phyloP scores from a whole-genome alignment of 2,329 filamentous ascomycete species.

The Escovopsis sp. region DNA sequence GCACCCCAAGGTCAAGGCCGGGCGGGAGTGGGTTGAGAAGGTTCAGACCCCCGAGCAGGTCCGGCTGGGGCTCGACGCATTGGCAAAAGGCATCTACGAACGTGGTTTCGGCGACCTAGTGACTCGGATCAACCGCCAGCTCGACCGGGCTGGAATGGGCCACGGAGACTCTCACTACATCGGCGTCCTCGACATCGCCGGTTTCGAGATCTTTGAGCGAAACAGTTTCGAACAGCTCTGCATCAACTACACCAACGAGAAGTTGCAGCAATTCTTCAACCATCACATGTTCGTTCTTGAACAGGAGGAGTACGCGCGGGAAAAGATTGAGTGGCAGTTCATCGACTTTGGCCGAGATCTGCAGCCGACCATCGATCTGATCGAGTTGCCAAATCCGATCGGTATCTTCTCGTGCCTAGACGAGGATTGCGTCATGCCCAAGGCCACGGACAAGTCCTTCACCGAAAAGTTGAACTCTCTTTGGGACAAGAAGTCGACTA shows the following conservation, averaged over 20 bases:
- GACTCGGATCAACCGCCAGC: conserved; percentile 74
- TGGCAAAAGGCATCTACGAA: conserved; percentile 96
- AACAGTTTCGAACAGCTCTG: conserved; percentile 99
- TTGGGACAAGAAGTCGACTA: conserved; percentile 91
- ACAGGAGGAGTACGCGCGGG: conserved; percentile 92
- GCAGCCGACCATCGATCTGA: conserved; percentile 94
- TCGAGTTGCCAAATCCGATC: conserved; percentile 90
- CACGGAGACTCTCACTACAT: conserved; percentile 91
- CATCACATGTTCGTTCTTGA: conserved; percentile 99
- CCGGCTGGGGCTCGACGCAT: conserved; percentile 71
- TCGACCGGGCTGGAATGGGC: conserved; percentile 72
- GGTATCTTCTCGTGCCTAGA: conserved; percentile 98
- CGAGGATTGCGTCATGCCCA: conserved; percentile 97
- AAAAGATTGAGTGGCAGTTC: conserved; percentile 99
- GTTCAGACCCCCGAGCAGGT: conserved; percentile 96
- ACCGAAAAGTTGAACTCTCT: conserved; percentile 94
- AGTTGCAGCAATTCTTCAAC: conserved; percentile 98
- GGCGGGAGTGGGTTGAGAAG: conserved; percentile 96
- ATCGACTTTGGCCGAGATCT: conserved; percentile 97
- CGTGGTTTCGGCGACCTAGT: conserved; percentile 90
- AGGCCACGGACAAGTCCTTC: conserved; percentile 91
- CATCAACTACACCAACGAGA: conserved; percentile 99
- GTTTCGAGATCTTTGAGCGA: conserved; percentile 95
- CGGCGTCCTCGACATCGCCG: conserved; percentile 94
- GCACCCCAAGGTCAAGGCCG: conserved; percentile 88